Evolutionary conservation across 192 early-diverging fungal genomes (phyloP).

Genomic region (Rhizoclosmatium sp.): DNA sequence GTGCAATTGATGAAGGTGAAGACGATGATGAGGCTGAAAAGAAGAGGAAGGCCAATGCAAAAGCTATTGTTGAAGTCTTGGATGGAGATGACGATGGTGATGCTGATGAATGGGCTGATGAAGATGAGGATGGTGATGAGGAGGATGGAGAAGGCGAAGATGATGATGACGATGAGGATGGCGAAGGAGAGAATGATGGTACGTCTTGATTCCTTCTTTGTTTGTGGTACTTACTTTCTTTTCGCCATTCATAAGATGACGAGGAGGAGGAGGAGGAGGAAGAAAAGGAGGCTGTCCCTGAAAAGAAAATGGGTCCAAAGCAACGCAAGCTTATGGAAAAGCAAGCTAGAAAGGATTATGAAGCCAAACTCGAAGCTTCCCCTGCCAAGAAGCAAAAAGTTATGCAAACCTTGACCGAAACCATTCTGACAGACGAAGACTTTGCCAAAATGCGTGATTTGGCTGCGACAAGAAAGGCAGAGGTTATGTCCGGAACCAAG

Average conservation of each 20-base stretch:
- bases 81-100: constrained; percentile 41
- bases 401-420: constrained; percentile 22
- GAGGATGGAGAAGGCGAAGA: constrained; percentile 19
- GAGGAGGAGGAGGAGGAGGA: constrained; percentile 46
- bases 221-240: neutral
- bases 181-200: too few relatives aligned
- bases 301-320: constrained; percentile 46
- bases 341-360: constrained; percentile 8
- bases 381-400: constrained; percentile 50
- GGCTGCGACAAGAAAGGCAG: constrained; percentile 70
- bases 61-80: constrained; percentile 23
- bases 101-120: constrained; percentile 34
- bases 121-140: constrained; percentile 23
- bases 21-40: constrained; percentile 52
- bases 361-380: constrained; percentile 31
- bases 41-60: constrained; percentile 11
- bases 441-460: constrained; percentile 85
- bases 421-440: constrained; percentile 91
- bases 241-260: neutral
- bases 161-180: constrained; percentile 14
- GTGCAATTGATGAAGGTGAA: constrained; percentile 51
- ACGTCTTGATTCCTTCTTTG: neutral
- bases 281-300: constrained; percentile 54
- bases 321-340: constrained; percentile 18
- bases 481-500: constrained; percentile 54